Evolutionary conservation across 2,329 filamentous ascomycete genomes (phyloP).

Genomic region (Seiridium unicorne): DNA sequence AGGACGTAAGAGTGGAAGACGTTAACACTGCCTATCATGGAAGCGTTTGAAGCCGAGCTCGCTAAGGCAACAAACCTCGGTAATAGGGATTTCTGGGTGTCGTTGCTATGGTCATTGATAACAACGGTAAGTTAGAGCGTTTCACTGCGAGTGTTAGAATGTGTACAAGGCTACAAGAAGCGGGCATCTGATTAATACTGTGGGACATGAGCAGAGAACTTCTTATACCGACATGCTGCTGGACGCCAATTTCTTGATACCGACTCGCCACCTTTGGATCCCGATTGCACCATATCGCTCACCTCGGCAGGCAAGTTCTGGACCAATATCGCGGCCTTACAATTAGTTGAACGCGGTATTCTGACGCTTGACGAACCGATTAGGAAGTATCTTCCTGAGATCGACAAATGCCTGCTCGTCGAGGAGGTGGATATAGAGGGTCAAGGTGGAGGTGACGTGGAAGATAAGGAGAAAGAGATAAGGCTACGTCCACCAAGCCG

Average conservation of each 20-base stretch:
- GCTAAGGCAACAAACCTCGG: constrained; percentile 1
- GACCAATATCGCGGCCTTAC: background rate
- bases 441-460: background rate
- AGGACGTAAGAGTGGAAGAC: background rate
- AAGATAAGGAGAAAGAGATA: background rate
- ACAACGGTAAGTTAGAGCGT: background rate
- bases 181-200: background rate
- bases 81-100: background rate
- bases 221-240: constrained; percentile 2
- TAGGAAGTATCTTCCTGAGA: constrained; percentile 2
- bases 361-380: constrained; percentile 2
- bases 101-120: constrained; percentile 4
- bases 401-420: constrained; percentile 2
- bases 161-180: background rate
- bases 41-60: constrained; percentile 3
- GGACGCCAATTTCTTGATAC: constrained; percentile 1
- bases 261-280: constrained; percentile 1
- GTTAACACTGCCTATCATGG: background rate
- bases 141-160: background rate
- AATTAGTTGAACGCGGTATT: constrained; percentile 1
- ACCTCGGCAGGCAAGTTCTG: constrained; percentile 1
- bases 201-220: background rate
- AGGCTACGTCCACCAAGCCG: background rate
- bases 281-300: constrained; percentile 2
- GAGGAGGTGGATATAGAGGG: constrained; percentile 2